Conservation (phyloP, 257 asterid species). For the Jacaranda copaia region DNA sequence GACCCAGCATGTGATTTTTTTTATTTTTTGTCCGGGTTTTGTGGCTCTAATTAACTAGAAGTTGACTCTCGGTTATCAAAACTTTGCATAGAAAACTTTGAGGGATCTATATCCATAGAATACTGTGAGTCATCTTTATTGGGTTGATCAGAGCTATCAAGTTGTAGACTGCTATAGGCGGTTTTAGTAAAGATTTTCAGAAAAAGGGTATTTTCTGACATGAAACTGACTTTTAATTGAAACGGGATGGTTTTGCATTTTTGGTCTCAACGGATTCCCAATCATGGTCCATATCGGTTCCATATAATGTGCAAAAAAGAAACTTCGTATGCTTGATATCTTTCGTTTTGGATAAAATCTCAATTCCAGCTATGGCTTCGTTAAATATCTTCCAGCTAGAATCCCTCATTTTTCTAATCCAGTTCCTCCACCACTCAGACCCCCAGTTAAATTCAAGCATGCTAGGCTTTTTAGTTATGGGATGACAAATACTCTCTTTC, state of each 20-base stretch:
- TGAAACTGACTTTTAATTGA: not conserved
- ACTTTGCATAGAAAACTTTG: not conserved
- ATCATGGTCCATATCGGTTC: too few relatives aligned
- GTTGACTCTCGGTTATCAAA: not conserved
- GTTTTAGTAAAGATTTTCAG: not conserved
- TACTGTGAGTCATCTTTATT: not conserved
- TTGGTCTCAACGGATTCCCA: not conserved
- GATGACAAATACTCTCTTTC: too few relatives aligned
- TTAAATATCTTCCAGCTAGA: too few relatives aligned
- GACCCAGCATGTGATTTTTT: not conserved
- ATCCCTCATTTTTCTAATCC: too few relatives aligned
- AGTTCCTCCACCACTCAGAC: too few relatives aligned
- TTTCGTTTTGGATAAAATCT: too few relatives aligned
- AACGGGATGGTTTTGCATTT: not conserved
- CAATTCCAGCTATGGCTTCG: too few relatives aligned
- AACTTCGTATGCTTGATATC: too few relatives aligned
- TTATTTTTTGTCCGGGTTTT: not conserved
- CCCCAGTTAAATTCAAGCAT: too few relatives aligned
- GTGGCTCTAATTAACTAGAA: not conserved
- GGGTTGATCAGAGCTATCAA: not conserved
- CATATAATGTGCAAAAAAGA: too few relatives aligned
- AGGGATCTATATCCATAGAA: not conserved
- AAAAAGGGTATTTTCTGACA: not conserved
- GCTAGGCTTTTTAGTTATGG: too few relatives aligned
- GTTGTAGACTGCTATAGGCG: not conserved